A percentile compares a stretch with the other conserved stretches of the same genome.
Evolutionary conservation across 306 rosid genomes (phyloP).

Genomic region (Datisca glomerata): DNA sequence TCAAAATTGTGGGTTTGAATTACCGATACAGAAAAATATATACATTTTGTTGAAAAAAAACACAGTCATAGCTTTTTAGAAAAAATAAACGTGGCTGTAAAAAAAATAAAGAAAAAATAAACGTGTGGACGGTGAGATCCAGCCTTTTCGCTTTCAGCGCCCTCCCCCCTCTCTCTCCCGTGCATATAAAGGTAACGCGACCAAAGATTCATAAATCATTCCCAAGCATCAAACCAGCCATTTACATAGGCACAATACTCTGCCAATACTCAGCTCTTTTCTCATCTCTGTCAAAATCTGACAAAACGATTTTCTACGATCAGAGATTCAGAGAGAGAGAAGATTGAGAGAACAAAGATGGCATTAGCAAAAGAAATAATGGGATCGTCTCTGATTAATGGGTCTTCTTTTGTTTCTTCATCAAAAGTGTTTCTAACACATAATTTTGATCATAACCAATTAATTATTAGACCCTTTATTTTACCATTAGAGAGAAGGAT

Average conservation of each 20-base stretch:
- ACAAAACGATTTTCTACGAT: not conserved
- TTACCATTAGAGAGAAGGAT: conserved; percentile 26
- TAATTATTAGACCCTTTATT: conserved; percentile 19
- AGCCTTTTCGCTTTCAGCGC: not conserved
- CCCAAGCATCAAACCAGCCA: too few species aligned
- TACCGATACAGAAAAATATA: too few species aligned
- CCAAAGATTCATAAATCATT: too few species aligned
- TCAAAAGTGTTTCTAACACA: conserved; percentile 15
- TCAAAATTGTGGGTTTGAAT: too few species aligned
- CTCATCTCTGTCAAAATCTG: too few species aligned
- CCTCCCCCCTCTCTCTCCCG: not conserved
- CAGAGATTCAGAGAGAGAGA: not conserved
- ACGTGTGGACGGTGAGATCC: conserved; percentile 1
- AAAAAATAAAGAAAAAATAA: not conserved
- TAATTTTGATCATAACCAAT: conserved; percentile 9
- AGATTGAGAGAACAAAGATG: conserved; percentile 19
- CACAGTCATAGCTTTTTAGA: too few species aligned
- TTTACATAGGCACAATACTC: too few species aligned
- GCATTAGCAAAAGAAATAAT: conserved; percentile 46
- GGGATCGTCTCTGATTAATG: conserved; percentile 34
- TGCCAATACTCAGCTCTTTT: too few species aligned
- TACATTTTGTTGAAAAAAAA: too few species aligned
- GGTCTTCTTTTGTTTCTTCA: conserved; percentile 25
- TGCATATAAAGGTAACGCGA: not conserved
- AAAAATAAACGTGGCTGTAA: too few species aligned